Base-by-base conservation (phyloP, 768 basidiomycete species). In the Lentinula lateritia region DNA sequence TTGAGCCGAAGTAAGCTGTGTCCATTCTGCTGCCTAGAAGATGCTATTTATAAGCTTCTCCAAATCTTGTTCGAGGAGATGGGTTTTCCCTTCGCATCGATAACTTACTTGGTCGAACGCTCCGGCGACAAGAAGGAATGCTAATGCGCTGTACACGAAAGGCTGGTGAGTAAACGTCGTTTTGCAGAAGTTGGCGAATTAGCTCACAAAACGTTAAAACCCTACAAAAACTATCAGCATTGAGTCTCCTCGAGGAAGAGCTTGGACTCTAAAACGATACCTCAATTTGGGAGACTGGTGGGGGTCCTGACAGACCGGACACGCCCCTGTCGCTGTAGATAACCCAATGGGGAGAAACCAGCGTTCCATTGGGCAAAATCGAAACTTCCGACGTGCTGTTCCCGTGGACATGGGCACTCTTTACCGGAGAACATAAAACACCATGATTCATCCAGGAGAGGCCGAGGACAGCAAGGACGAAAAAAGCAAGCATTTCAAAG, bases 1-100 rank as follows among this genome's bases (percentile, higher is more conserved):
- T 38, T 80, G 68, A 16, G 64, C 63, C 5, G 72, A 71, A 1
- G 74, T 69, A 2, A 84, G 71, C 39, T 66, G 65, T 28, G 75
- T 66, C 82, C 81, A 83, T 61, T 76, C 76, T 54, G 70, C 68
- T 6, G 80, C 82, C 70, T 82, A 67, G 12, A 43, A 10, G 5
- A 45, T 52, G 42, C 28, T 2, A 52, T 13, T 9, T 28, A 43
- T 50, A 15, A 41, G 10, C 35, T 20, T 39, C 18, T 53, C 23
- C 32, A 2, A 41, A 8, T 28, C 3, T 28, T 28, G 28, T 28
- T 28, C 28, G 3, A 28, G 3, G 28, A 28, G 28, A 28, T 28
- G 28, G 3, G 28, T 28, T 28, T 28, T 28, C 28, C 28, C 28
- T 28, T 28, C 28, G 2, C 28, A 28, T 28, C 3, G 28, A 15